phyloP scores from a whole-genome alignment of 2,329 filamentous ascomycete genomes.

The Fusarium sp. region DNA sequence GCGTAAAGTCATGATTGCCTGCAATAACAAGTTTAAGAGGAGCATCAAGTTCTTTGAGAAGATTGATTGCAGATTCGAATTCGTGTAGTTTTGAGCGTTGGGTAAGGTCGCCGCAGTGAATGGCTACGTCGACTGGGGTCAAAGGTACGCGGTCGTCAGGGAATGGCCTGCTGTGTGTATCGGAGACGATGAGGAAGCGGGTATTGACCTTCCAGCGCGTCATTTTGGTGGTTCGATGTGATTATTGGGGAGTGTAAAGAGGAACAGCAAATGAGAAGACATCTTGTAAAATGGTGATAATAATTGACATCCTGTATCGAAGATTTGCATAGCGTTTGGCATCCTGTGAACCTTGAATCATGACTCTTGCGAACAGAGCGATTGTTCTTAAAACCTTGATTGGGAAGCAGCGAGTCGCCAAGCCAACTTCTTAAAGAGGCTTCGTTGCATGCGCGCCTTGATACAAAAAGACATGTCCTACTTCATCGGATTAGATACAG shows the following conservation, averaged over 20 bases:
- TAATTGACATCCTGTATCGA: background rate
- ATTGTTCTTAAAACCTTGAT: too few species aligned
- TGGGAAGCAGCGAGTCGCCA: too few species aligned
- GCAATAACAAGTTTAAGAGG: constrained; percentile 62
- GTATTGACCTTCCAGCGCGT: constrained; percentile 2
- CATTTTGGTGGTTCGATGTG: background rate
- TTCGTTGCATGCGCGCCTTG: too few species aligned
- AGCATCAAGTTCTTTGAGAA: constrained; percentile 54
- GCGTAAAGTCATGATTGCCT: constrained; percentile 63
- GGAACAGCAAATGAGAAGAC: fast-evolving
- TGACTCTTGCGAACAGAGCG: too few species aligned
- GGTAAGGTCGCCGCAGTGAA: constrained; percentile 63
- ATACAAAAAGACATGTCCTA: too few species aligned
- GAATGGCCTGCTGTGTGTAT: constrained; percentile 15
- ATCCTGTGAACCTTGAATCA: background rate
- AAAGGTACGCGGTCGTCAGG: background rate
- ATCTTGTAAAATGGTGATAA: background rate
- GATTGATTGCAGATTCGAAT: constrained; percentile 51
- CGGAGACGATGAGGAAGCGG: constrained; percentile 22
- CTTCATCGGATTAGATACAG: too few species aligned
- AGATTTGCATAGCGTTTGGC: background rate
- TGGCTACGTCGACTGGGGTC: constrained; percentile 52
- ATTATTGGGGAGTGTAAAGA: too few species aligned
- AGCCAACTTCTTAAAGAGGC: too few species aligned
- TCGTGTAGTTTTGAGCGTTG: constrained; percentile 57